phyloP scores from a whole-genome alignment of 805 yeast genomes.

The Sugiyamaella qingdaonensis region DNA sequence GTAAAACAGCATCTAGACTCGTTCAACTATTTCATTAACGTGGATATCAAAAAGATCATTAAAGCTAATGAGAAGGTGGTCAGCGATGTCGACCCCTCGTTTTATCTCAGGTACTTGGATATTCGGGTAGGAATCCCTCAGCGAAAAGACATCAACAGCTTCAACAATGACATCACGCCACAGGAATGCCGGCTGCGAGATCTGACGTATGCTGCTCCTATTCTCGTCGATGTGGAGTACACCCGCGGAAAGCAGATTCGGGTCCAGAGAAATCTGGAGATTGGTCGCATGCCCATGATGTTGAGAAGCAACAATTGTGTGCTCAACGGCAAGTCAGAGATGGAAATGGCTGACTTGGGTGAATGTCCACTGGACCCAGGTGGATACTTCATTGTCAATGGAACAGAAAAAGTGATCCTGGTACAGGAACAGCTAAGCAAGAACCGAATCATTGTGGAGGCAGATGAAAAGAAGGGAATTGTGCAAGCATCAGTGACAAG shows the following conservation, averaged over 20 bases:
- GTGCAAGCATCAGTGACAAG: conserved; percentile 98
- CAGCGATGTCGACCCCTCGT: conserved; percentile 96
- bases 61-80: conserved; percentile 84
- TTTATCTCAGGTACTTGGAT: conserved; percentile 86
- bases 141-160: conserved; percentile 34
- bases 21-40: conserved; percentile 94
- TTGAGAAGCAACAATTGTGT: conserved; percentile 89
- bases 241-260: conserved; percentile 92
- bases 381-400: conserved; percentile 89
- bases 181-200: conserved; percentile 95
- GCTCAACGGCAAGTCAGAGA: conserved; percentile 69
- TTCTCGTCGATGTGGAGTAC: conserved; percentile 94
- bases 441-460: conserved; percentile 96
- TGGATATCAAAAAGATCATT: conserved; percentile 87
- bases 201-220: conserved; percentile 90
- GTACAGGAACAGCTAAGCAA: conserved; percentile 96
- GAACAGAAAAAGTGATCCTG: conserved; percentile 94
- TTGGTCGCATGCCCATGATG: conserved; percentile 99
- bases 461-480: conserved; percentile 88
- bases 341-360: conserved; percentile 78
- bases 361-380: conserved; percentile 99
- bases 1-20: conserved; percentile 98
- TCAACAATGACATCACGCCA: conserved; percentile 45
- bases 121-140: conserved; percentile 73
- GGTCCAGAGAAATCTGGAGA: conserved; percentile 83